A percentile compares a stretch with the other conserved stretches of the same genome.
Evolutionary conservation across 148 eudicot species (phyloP).

Genomic region (Cornus kousa): DNA sequence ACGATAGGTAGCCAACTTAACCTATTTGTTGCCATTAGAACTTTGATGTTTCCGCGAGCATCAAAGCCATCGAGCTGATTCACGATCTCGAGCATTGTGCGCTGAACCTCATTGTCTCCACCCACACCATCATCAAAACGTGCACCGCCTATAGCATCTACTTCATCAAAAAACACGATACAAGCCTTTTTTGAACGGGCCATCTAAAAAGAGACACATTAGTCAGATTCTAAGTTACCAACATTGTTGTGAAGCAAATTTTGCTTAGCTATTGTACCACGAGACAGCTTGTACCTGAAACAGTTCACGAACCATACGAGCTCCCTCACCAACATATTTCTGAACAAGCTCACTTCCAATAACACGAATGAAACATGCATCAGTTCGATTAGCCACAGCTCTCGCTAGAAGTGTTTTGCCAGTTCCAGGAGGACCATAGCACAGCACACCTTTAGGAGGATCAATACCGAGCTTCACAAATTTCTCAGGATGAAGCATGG

Average conservation of each 20-base stretch:
- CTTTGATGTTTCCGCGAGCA: conserved; percentile 94
- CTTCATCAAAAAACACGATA: conserved; percentile 86
- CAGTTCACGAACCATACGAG: conserved; percentile 97
- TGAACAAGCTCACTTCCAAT: conserved; percentile 99
- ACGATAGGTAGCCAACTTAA: conserved; percentile 14
- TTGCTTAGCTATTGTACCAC: not conserved
- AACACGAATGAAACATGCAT: conserved; percentile 97
- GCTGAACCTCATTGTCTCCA: conserved; percentile 88
- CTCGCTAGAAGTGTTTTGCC: conserved; percentile 94
- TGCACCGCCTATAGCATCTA: conserved; percentile 93
- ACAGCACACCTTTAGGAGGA: conserved; percentile 97
- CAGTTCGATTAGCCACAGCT: conserved; percentile 97
- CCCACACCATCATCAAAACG: conserved; percentile 88
- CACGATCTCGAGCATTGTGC: conserved; percentile 98
- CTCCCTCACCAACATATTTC: conserved; percentile 99
- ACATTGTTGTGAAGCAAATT: not conserved
- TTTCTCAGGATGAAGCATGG: conserved; percentile 99
- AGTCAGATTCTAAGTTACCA: not conserved
- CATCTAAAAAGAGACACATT: conserved; percentile 46
- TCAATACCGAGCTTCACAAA: conserved; percentile 98
- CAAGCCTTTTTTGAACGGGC: conserved; percentile 97
- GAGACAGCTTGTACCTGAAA: conserved; percentile 66
- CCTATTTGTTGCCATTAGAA: conserved; percentile 97
- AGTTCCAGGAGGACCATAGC: conserved; percentile 99
- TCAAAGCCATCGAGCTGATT: conserved; percentile 98